Evolutionary conservation across 177 flowering plant genomes (phyloP), one percentile per base, ranked within the genome.

Genomic region (Vitis hybrid): DNA sequence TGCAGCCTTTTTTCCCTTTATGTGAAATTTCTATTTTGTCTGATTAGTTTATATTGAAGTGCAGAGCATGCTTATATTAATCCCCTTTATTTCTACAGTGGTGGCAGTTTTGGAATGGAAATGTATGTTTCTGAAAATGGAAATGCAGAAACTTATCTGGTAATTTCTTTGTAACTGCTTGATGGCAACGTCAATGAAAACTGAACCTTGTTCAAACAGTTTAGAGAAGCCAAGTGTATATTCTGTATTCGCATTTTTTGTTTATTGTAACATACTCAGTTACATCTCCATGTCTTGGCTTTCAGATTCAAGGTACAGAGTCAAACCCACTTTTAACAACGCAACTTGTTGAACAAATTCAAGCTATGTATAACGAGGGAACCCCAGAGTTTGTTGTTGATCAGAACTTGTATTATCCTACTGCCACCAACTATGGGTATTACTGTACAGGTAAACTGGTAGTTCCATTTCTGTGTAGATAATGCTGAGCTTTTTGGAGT

Each of bases 381-480:
- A 79, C 79, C 75, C 83, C 93, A 2, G 91, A 90, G 74, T 87
- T 81, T 77, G 49, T 87, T 69, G 79, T 84, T 77, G 92, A 89
- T 71, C 96, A 87, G 82, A 87, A 86, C 68, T 62, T 84, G 72
- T 87, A 84, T 74, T 91, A 88, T 81, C 91, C 94, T 77, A 59
- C 88, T 78, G 80, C 88, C 80, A 74, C 88, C 80, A 83, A 83
- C 71, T 91, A 89, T 79, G 96, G 96, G 13, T 93, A 93, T 79
- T 88, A 87, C 68, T 87, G 87, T 89, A 87, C 98, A 89, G 97
- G 98, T 93, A 75, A 54, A 6, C 8, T 70, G 2, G 12, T 6
- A 19, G 4, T 18, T 6, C 10, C 39, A 48, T 30, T 21, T 15
- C 1, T 32, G 14, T 4, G 8, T 65, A 1, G 15, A 3, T 54